A percentile compares a stretch with the other conserved stretches of the same genome.
Conservation (phyloP, 352 stramenopile genomes). For the Pythium rhizo-oryzae region DNA sequence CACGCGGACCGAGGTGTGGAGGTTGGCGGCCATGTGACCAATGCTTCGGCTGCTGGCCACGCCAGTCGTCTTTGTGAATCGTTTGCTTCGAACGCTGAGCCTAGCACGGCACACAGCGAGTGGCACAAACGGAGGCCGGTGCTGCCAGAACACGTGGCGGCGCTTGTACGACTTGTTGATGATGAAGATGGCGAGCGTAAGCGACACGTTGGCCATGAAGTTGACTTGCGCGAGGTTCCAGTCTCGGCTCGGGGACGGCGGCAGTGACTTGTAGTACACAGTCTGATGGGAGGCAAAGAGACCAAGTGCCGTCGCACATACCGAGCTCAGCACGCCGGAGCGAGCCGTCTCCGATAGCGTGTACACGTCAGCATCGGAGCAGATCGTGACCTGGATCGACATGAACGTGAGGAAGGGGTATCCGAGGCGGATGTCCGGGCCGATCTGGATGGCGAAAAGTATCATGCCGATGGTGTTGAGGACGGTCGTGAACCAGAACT, state of each 20-base stretch:
- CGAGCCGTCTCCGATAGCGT: conserved; percentile 15
- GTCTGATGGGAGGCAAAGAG: conserved; percentile 15
- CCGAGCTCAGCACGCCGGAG: conserved; percentile 8
- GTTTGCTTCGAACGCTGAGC: conserved; percentile 15
- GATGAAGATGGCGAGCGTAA: conserved; percentile 28
- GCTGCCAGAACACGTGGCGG: conserved; percentile 17
- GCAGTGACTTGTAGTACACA: conserved; percentile 3
- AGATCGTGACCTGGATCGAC: conserved; percentile 27
- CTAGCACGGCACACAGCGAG: conserved; percentile 20
- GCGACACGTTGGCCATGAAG: conserved; percentile 28
- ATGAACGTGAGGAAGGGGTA: conserved; percentile 22
- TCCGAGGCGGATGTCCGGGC: conserved; percentile 11
- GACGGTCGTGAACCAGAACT: conserved; percentile 26
- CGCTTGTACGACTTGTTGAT: conserved; percentile 33
- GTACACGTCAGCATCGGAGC: conserved; percentile 24
- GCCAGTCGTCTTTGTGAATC: background rate
- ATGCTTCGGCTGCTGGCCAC: background rate
- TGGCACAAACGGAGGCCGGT: conserved; percentile 8
- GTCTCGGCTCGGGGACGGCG: background rate
- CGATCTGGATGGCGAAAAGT: conserved; percentile 18
- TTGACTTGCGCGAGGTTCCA: conserved; percentile 26
- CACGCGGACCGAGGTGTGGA: background rate
- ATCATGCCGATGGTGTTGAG: conserved; percentile 24
- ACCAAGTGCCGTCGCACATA: conserved; percentile 6
- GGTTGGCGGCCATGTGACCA: background rate